Percentiles rank a stretch among this genome's conserved stretches.
These are phyloP conservation scores for Pyricularia sp. DNA, from an alignment of 2,329 filamentous ascomycete genomes.

Conservation along the genomic window DNA sequence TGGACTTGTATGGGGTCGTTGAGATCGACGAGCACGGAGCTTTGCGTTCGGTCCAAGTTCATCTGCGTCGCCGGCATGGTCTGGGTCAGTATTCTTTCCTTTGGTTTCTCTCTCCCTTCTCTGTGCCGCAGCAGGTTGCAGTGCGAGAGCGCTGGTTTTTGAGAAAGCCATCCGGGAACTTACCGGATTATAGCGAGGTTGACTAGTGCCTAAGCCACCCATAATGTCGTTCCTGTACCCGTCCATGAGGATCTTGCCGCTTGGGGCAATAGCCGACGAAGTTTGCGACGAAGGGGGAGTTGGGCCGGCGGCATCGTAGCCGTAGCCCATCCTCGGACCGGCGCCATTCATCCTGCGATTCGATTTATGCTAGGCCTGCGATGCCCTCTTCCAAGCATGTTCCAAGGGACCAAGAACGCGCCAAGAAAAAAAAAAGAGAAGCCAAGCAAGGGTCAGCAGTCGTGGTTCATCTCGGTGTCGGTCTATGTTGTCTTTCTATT, in stretches of 20 bases:
- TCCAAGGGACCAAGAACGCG: conserved; percentile 2
- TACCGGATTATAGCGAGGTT: conserved; percentile 45
- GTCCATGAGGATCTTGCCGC: conserved; percentile 39
- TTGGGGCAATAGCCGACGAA: conserved; percentile 22
- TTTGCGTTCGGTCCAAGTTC: conserved; percentile 38
- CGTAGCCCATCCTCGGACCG: conserved; percentile 20
- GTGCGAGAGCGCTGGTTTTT: neutral
- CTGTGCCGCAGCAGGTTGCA: neutral
- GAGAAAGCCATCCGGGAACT: conserved; percentile 13
- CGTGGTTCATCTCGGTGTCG: neutral
- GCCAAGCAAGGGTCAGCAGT: neutral
- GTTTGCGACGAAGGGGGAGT: conserved; percentile 7
- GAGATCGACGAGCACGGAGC: conserved; percentile 44
- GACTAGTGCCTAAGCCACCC: conserved; percentile 39
- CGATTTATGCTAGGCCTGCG: neutral
- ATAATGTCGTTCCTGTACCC: conserved; percentile 44
- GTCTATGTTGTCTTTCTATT: neutral
- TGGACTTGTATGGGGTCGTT: conserved; percentile 74
- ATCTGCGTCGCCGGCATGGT: conserved; percentile 21
- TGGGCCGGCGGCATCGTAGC: conserved; percentile 18
- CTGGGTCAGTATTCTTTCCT: neutral
- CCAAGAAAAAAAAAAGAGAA: conserved; percentile 1
- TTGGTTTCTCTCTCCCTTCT: neutral
- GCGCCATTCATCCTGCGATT: conserved; percentile 24
- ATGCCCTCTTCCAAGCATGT: neutral